phyloP scores from a whole-genome alignment of 208 protist species.

The Zelonia costaricensis region DNA sequence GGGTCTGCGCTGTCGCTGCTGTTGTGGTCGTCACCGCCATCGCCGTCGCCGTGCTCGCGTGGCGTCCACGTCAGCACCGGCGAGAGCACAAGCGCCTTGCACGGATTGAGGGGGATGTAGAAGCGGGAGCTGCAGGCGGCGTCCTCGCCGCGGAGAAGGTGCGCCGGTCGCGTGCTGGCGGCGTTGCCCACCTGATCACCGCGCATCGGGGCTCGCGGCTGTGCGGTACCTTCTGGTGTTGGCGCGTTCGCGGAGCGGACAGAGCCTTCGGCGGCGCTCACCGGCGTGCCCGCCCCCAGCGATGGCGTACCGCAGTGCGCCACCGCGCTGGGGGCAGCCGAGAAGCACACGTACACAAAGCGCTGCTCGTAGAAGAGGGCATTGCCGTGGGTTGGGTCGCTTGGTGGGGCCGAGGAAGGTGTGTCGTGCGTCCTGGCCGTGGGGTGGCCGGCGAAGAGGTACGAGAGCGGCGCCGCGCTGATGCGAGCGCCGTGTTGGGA shows the following conservation, averaged over 20 bases:
- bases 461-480: too few relatives aligned
- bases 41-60: not conserved
- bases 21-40: not conserved
- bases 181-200: not conserved
- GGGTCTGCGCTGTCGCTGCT: not conserved
- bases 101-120: conserved; percentile 2
- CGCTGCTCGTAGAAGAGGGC: conserved; percentile 30
- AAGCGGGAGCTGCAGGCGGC: conserved; percentile 8
- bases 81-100: not conserved
- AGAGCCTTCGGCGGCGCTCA: too few relatives aligned
- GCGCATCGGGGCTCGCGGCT: too few relatives aligned
- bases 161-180: not conserved
- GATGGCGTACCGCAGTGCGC: conserved; percentile 2
- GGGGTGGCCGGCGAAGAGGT: not conserved
- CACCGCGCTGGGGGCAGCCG: conserved; percentile 12
- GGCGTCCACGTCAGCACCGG: not conserved
- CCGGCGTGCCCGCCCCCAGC: too few relatives aligned
- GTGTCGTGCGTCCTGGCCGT: too few relatives aligned
- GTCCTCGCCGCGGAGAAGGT: not conserved
- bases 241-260: too few relatives aligned
- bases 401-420: not conserved
- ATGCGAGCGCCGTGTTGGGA: too few relatives aligned
- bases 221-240: too few relatives aligned
- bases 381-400: not conserved
- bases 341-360: conserved; percentile 43